phyloP scores from a whole-genome alignment of 108 stramenopile species.

The Nitzschia putrida region DNA sequence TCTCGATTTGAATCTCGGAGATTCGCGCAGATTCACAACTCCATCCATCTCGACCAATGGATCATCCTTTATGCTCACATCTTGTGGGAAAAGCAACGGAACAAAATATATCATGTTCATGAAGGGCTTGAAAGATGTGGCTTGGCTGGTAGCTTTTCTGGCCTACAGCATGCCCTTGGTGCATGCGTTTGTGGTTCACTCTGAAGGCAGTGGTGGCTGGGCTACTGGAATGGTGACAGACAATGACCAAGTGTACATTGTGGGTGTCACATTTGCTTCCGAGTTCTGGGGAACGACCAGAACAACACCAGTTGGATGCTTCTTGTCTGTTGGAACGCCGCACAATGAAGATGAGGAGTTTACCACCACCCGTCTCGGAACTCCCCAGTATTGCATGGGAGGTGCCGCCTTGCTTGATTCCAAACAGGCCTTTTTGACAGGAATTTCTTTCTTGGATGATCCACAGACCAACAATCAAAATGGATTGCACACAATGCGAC shows the following conservation, averaged over 20 bases:
- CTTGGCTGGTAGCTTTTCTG: no score
- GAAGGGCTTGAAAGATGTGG: no score
- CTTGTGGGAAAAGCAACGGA: no score
- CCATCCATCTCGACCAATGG: no score
- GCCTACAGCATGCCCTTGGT: neutral
- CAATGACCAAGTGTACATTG: neutral
- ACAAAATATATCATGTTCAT: no score
- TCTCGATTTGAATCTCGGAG: no score
- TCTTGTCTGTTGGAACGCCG: neutral
- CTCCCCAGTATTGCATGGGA: neutral
- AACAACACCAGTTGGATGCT: neutral
- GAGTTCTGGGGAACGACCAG: neutral
- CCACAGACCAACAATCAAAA: neutral
- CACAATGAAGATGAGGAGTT: neutral
- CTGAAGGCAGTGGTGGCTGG: slow-evolving; percentile 11
- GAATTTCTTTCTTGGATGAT: neutral
- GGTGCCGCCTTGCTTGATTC: neutral
- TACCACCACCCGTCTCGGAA: neutral
- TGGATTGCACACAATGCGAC: neutral
- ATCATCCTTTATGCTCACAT: no score
- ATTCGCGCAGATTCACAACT: no score
- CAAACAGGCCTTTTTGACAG: neutral
- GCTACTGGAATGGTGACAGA: slow-evolving; percentile 4
- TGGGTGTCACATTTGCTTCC: slow-evolving; percentile 7
- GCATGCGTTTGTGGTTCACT: slow-evolving; percentile 1